These are phyloP conservation scores for Candida germanica DNA, from an alignment of 805 yeast genomes.

Conservation along the genomic window DNA sequence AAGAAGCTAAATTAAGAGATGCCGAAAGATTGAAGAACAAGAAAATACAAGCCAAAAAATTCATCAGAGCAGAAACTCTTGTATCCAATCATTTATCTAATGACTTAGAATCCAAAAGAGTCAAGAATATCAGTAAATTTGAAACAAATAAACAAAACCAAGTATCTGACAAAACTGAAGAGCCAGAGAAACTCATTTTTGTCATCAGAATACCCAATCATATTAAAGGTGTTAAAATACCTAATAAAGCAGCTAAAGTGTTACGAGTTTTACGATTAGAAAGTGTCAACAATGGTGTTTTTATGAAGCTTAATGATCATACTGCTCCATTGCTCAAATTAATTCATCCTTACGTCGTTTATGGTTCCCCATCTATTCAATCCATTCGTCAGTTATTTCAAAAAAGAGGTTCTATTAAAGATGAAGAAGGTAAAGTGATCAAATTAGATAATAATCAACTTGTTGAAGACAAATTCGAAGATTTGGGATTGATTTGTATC, in stretches of 20 bases:
- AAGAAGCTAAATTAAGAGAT: conserved; percentile 51
- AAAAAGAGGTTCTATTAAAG: conserved; percentile 65
- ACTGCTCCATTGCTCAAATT: conserved; percentile 63
- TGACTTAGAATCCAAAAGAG: conserved; percentile 65
- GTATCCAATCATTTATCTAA: conserved; percentile 64
- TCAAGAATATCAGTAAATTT: conserved; percentile 56
- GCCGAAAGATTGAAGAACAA: conserved; percentile 42
- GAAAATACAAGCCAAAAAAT: conserved; percentile 47
- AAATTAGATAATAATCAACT: conserved; percentile 70
- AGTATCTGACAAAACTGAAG: conserved; percentile 11
- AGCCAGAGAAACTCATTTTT: conserved; percentile 50
- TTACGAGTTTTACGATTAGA: conserved; percentile 59
- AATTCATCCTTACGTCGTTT: conserved; percentile 68
- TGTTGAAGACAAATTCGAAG: conserved; percentile 68
- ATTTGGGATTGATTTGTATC: conserved; percentile 66
- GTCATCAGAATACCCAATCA: conserved; percentile 67
- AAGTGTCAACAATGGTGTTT: conserved; percentile 65
- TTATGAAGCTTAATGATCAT: conserved; percentile 59
- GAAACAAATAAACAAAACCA: conserved; percentile 40
- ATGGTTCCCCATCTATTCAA: conserved; percentile 71
- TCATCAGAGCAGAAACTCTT: conserved; percentile 71
- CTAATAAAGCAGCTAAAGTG: conserved; percentile 58
- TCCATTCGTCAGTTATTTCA: conserved; percentile 72
- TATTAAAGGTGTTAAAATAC: conserved; percentile 57
- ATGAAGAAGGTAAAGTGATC: conserved; percentile 35